Conservation (phyloP, 169 alveolate genomes). For the Babesia ovata region DNA sequence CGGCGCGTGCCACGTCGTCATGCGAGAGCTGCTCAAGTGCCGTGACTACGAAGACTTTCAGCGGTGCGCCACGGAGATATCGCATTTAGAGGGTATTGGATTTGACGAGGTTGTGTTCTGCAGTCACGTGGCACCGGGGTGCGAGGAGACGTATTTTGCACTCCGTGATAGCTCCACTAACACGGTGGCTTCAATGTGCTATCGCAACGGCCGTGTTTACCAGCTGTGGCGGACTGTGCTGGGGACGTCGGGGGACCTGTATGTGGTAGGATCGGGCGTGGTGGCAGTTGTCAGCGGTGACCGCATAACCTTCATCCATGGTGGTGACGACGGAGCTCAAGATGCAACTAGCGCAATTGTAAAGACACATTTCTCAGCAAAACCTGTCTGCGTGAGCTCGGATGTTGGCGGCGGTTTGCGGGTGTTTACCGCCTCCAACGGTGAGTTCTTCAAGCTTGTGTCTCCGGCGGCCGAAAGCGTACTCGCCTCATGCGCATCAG, state of each 20-base stretch:
- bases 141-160: slow-evolving; percentile 12
- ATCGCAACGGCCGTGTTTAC: neutral
- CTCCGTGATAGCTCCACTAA: slow-evolving; percentile 13
- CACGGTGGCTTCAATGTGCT: neutral
- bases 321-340: neutral
- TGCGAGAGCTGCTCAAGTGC: slow-evolving; percentile 49
- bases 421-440: slow-evolving; percentile 15
- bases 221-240: slow-evolving; percentile 13
- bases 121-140: slow-evolving; percentile 6
- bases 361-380: neutral
- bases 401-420: slow-evolving; percentile 65
- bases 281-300: slow-evolving; percentile 1
- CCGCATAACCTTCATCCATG: neutral
- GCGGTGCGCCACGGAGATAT: neutral
- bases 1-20: slow-evolving; percentile 35
- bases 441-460: slow-evolving; percentile 72
- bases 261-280: slow-evolving; percentile 22
- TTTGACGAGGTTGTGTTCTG: slow-evolving; percentile 19
- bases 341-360: neutral
- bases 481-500: slow-evolving; percentile 76
- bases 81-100: neutral
- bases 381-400: slow-evolving; percentile 6
- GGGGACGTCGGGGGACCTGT: neutral
- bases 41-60: slow-evolving; percentile 15
- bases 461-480: slow-evolving; percentile 68